A percentile compares a stretch with the other conserved stretches of the same genome.
These are phyloP conservation scores for Geotrichum klebahnii DNA, from an alignment of 1,139 yeast species.

Conservation along the genomic window DNA sequence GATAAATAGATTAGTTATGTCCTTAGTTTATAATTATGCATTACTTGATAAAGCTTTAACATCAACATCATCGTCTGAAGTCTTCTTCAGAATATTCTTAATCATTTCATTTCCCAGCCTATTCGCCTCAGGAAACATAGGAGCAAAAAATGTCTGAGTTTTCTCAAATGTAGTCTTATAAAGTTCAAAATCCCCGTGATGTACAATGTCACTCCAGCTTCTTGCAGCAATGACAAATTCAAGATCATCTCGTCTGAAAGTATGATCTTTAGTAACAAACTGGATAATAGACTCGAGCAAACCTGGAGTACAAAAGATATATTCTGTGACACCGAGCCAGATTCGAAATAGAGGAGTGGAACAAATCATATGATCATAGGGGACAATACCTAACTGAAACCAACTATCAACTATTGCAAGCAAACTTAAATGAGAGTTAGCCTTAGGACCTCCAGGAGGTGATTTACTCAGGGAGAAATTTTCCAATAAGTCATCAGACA, in stretches of 20 bases:
- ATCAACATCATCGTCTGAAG: constrained; percentile 9
- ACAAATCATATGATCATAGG: constrained; percentile 94
- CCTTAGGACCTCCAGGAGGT: constrained; percentile 68
- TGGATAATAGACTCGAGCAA: constrained; percentile 72
- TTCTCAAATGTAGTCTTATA: constrained; percentile 70
- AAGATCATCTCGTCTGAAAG: constrained; percentile 78
- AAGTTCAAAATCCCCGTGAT: constrained; percentile 68
- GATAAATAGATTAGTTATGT: constrained; percentile 42
- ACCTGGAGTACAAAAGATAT: constrained; percentile 78
- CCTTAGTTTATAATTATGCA: neutral
- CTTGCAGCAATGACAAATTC: constrained; percentile 49
- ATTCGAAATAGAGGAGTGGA: constrained; percentile 91
- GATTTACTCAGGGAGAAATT: constrained; percentile 71
- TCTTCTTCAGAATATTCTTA: constrained; percentile 56
- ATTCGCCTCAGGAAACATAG: constrained; percentile 85
- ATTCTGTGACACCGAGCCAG: constrained; percentile 90
- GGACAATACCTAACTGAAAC: constrained; percentile 77
- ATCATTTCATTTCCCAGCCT: constrained; percentile 95
- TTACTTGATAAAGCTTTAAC: neutral
- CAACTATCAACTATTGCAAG: constrained; percentile 92
- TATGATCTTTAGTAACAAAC: constrained; percentile 54
- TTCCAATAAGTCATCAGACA: constrained; percentile 77
- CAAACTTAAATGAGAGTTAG: constrained; percentile 84
- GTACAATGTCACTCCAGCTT: constrained; percentile 75
- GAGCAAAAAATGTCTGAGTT: constrained; percentile 75